Evolutionary conservation across 73 alveolate genomes (phyloP), one percentile per base, ranked within the genome.

Genomic region (Durusdinium trenchii): DNA sequence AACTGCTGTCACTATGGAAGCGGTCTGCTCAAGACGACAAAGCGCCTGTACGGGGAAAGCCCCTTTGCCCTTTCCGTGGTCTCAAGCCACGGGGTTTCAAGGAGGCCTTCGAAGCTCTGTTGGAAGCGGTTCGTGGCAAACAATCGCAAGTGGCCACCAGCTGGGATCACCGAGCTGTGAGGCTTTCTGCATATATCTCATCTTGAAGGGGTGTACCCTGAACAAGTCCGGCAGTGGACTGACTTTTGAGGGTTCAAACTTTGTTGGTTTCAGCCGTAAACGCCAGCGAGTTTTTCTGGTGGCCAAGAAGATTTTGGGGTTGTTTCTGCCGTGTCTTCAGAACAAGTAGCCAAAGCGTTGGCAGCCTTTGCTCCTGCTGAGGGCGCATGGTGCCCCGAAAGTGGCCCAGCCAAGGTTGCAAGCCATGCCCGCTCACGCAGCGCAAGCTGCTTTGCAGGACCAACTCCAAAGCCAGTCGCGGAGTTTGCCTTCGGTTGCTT

Each of bases 101-200:
- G 94, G 54, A 51, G 50, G 75, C 94, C 23, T 50, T 40, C 6
- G 54, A 18, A 23, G 54, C 76, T 28, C 57, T 60, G 28, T 7
- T 84, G 52, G 42, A 30, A 18, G 94, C 40, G 14, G 23, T 52
- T 9, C 50, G n/a, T 48, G 76, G 46, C 26, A 36, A 84, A 3
- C 38, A 28, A 3, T 14, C 73, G 26, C 32, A 32, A 32, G 54
- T 35, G 45, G 28, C 62, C 28, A 40, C 64, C 3, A 16, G 36
- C 76, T 84, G 48, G 48, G 76, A 52, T 14, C 94, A 35, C 78
- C 35, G 57, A 38, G 94, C 94, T 46, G 94, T 61, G n/a, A n/a
- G 94, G 94, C 0, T 84, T 84, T 35, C 52, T 30, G 54, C 76
- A 84, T 14, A 60, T 84, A 7, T 61, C 64, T 6, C 94, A 84